A percentile compares a stretch with the other conserved stretches of the same genome.
These are phyloP conservation scores for Halteria grandinella DNA, from an alignment of 73 alveolate genomes.

Conservation along the genomic window DNA sequence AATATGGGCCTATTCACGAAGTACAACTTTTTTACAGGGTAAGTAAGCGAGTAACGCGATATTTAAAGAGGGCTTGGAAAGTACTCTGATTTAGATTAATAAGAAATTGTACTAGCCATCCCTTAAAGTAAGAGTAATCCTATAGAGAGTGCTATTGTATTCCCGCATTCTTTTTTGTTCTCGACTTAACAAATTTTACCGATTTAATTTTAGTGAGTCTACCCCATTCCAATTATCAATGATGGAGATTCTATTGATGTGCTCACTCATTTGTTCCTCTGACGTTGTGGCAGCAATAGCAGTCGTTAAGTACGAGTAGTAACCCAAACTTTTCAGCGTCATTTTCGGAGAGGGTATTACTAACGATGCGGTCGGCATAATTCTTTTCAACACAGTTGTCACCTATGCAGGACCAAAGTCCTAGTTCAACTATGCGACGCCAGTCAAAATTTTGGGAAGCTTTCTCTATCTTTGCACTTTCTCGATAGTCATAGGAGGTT, in stretches of 20 bases:
- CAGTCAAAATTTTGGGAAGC: conserved; percentile 45
- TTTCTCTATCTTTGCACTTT: conserved; percentile 61
- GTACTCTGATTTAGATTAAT: too few species aligned
- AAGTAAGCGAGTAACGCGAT: too few species aligned
- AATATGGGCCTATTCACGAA: too few species aligned
- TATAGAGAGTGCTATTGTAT: too few species aligned
- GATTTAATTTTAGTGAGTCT: too few species aligned
- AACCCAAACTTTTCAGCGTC: conserved; percentile 90
- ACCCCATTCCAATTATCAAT: conserved; percentile 54
- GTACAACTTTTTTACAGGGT: too few species aligned
- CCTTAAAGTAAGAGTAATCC: too few species aligned
- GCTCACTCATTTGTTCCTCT: conserved; percentile 83
- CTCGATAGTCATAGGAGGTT: conserved; percentile 63
- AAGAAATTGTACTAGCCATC: too few species aligned
- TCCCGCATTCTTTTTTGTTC: too few species aligned
- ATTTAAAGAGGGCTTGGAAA: too few species aligned
- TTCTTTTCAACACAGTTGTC: conserved; percentile 81
- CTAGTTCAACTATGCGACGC: conserved; percentile 59
- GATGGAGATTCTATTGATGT: conserved; percentile 58
- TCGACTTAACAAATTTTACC: too few species aligned
- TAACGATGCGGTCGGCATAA: conserved; percentile 95
- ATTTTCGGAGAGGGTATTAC: conserved; percentile 97
- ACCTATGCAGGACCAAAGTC: conserved; percentile 59
- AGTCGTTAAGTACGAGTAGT: conserved; percentile 80
- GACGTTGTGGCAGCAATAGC: conserved; percentile 95